A percentile compares a stretch with the other conserved stretches of the same genome.
Conservation (phyloP, 2,329 filamentous ascomycete species). For the Cordyceps militaris region DNA sequence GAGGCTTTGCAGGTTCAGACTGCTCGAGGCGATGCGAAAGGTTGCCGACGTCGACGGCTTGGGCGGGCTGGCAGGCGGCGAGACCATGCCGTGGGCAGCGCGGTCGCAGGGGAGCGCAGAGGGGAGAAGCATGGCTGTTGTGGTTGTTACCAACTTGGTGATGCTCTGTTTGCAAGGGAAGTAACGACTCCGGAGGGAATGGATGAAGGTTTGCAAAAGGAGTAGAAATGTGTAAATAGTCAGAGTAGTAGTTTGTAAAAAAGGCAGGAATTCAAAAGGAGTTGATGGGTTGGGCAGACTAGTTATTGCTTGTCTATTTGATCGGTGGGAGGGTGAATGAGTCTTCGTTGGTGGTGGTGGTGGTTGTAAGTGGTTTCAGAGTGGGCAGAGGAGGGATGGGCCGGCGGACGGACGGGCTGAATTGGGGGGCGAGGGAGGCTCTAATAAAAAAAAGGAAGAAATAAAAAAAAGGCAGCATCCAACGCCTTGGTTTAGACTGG, state of each 20-base stretch:
- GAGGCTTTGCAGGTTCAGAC: slow-evolving; percentile 54
- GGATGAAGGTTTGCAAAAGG: background rate
- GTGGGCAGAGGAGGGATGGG: no score
- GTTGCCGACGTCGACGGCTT: slow-evolving; percentile 39
- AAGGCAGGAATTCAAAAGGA: background rate
- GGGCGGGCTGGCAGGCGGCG: slow-evolving; percentile 52
- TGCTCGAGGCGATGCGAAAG: slow-evolving; percentile 51
- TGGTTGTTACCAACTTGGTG: background rate
- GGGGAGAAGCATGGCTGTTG: slow-evolving; percentile 46
- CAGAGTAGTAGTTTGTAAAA: background rate
- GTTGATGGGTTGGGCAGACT: background rate
- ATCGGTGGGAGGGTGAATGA: background rate
- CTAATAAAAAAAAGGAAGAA: background rate
- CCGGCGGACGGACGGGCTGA: background rate
- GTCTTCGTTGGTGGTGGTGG: background rate
- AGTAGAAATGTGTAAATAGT: background rate
- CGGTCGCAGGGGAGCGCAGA: slow-evolving; percentile 53
- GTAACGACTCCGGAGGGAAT: background rate
- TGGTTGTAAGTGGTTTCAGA: background rate
- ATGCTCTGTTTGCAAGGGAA: background rate
- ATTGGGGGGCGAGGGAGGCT: slow-evolving; percentile 4
- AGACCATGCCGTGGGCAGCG: slow-evolving; percentile 45
- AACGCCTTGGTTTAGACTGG: background rate
- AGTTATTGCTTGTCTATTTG: slow-evolving; percentile 7
- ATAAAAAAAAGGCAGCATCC: background rate